A percentile compares a stretch with the other conserved stretches of the same genome.
phyloP scores from a whole-genome alignment of 225 moss, liverwort and hornwort genomes.

The Rhytidiadelphus loreus region DNA sequence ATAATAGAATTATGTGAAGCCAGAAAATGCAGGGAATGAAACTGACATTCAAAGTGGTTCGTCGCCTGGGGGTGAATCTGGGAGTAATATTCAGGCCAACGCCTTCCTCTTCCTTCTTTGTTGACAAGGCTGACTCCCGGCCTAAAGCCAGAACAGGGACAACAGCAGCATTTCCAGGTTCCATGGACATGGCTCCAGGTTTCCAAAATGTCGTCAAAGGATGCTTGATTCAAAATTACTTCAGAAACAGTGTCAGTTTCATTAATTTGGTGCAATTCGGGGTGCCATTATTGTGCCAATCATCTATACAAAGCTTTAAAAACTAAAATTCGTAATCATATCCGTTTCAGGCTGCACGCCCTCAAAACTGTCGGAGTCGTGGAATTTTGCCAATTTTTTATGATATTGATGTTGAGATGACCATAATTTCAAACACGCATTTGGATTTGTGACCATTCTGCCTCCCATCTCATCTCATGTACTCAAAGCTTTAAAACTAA shows the following conservation, averaged over 20 bases:
- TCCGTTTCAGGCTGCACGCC: rapidly evolving
- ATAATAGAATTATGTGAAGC: background rate
- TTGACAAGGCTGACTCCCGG: background rate
- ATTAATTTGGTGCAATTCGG: background rate
- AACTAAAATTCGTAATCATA: too few species aligned
- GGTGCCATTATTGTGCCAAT: background rate
- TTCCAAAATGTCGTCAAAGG: background rate
- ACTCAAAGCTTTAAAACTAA: background rate
- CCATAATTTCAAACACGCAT: background rate
- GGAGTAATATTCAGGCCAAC: background rate
- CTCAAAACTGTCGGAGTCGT: background rate
- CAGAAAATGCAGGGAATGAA: background rate
- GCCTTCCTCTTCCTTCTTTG: background rate
- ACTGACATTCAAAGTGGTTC: conserved; percentile 1
- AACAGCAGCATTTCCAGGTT: background rate
- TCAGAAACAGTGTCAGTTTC: background rate
- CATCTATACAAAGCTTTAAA: background rate
- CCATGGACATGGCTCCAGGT: background rate
- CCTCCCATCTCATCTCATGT: background rate
- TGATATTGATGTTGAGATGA: background rate
- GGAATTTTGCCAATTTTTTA: background rate
- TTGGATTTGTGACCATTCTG: background rate
- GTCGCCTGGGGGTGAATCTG: background rate
- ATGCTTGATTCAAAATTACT: background rate
- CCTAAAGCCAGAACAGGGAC: background rate